A percentile compares a stretch with the other conserved stretches of the same genome.
Evolutionary conservation across 2,329 filamentous ascomycete genomes (phyloP).

Genomic region (Fusarium foetens): DNA sequence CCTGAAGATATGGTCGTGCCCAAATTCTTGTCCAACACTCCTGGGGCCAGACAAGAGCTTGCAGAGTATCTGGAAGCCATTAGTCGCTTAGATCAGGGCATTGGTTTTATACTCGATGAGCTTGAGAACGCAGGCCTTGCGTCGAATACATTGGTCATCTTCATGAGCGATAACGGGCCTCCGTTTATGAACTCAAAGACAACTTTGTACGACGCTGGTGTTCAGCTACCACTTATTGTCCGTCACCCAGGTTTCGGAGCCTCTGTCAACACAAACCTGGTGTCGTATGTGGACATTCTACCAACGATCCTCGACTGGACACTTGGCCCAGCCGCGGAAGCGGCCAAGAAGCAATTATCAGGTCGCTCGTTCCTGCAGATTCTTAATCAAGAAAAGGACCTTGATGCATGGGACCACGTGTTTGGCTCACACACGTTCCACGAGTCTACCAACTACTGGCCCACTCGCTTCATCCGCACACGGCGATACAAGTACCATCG

Average conservation of each 20-base stretch:
- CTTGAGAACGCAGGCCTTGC: slow-evolving; percentile 47
- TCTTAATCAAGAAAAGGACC: fast-evolving
- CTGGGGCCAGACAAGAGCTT: slow-evolving; percentile 55
- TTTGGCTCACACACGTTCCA: slow-evolving; percentile 63
- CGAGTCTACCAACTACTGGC: slow-evolving; percentile 65
- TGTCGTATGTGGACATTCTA: slow-evolving; percentile 59
- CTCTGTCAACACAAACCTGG: slow-evolving; percentile 54
- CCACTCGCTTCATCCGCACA: slow-evolving; percentile 58
- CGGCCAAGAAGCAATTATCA: not conserved
- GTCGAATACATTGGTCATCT: slow-evolving; percentile 56
- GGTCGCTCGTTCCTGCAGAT: not conserved
- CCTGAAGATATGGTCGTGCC: slow-evolving; percentile 53
- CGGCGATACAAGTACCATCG: slow-evolving; percentile 59
- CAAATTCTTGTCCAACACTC: slow-evolving; percentile 53
- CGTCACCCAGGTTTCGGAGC: slow-evolving; percentile 45
- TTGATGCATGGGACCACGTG: slow-evolving; percentile 49
- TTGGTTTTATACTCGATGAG: slow-evolving; percentile 53
- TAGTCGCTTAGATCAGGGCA: slow-evolving; percentile 54
- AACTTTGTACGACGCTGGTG: slow-evolving; percentile 60
- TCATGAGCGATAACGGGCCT: slow-evolving; percentile 60
- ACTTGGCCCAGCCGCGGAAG: fast-evolving
- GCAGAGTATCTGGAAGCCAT: slow-evolving; percentile 56
- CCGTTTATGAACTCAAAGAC: slow-evolving; percentile 64
- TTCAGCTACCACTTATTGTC: slow-evolving; percentile 56
- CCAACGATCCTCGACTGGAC: slow-evolving; percentile 58